Base-by-base conservation (phyloP, 179 eudicot species). In the Carnegiea gigantea region DNA sequence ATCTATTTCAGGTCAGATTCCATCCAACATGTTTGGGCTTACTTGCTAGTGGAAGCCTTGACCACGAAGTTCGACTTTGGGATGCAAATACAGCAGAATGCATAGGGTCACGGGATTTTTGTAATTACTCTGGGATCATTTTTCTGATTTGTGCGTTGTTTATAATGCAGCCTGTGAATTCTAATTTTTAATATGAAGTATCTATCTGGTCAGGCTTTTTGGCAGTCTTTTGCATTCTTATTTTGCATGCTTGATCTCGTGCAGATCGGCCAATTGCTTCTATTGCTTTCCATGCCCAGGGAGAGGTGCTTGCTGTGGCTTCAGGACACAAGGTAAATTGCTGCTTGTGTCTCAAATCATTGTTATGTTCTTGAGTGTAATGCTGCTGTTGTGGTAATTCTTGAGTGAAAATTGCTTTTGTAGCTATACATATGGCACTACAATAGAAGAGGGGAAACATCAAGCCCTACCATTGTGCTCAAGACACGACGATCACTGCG, bases 1-100 rank as follows among this genome's bases (percentile, higher is more conserved):
- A 43, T 28, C 78, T 78, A 28, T 79, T 93, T 80, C 97, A 96
- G 99, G 99, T 96, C 80, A 90, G 99, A 80, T 96, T 93, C 85
- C 99, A 96, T 84, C 99, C 99, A 30, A 85, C 94, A 38, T 83
- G 87, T 82, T 90, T 93, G 24, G 98, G 93, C 75, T 86, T 95
- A 77, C 91, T 96, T 43, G 99, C 99, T 46, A 96, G 99, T 82
- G 99, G 99, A 74, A 96, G 99, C 81, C 84, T 96, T 83, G 99
- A 96, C 84, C 98, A 96, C 83, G 99, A 96, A 89, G 99, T 95
- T 87, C 97, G 97, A 28, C 83, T 96, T 78, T 96, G 99, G 99
- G 92, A 96, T 89, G 95, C 95, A 82, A 89, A 88, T 79, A 93
- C 93, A 68, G 95, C 97, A 67, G 98, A 92, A 80, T 96, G 99